Percentiles rank a stretch among this genome's conserved stretches.
Conservation (phyloP, 257 asterid species). For the Salvia rosmarinus region DNA sequence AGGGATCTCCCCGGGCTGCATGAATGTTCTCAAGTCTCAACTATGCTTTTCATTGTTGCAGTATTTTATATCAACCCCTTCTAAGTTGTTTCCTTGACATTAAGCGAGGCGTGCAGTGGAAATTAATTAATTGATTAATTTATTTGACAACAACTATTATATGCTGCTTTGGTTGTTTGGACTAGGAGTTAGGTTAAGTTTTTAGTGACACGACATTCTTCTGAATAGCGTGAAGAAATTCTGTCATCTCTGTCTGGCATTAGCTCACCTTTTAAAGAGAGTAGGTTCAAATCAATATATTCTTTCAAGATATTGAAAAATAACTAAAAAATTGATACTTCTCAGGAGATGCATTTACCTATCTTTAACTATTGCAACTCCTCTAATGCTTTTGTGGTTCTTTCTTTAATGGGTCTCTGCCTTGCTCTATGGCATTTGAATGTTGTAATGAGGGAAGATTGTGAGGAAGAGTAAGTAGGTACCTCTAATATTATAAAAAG, state of each 20-base stretch:
- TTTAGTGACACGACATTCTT: not conserved
- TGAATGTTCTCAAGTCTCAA: slow-evolving; percentile 5
- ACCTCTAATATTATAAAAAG: not conserved
- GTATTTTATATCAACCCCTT: not conserved
- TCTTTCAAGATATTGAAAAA: slow-evolving; percentile 5
- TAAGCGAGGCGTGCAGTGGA: not conserved
- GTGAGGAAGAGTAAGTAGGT: not conserved
- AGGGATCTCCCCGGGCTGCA: slow-evolving; percentile 13
- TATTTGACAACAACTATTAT: not conserved
- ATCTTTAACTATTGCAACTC: slow-evolving; percentile 4
- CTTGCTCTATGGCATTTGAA: slow-evolving; percentile 12
- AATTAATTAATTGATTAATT: not conserved
- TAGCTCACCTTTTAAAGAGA: not conserved
- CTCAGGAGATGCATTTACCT: not conserved
- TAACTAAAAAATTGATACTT: not conserved
- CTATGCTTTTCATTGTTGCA: slow-evolving; percentile 10
- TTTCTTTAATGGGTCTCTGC: not conserved
- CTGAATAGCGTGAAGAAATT: not conserved
- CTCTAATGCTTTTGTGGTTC: not conserved
- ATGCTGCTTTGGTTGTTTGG: not conserved
- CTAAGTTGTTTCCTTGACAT: not conserved
- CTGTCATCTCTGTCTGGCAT: not conserved
- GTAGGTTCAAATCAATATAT: not conserved
- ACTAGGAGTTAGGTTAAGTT: not conserved
- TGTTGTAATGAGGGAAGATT: not conserved